Conservation (phyloP, 306 rosid species). For the Rosa multiflora region DNA sequence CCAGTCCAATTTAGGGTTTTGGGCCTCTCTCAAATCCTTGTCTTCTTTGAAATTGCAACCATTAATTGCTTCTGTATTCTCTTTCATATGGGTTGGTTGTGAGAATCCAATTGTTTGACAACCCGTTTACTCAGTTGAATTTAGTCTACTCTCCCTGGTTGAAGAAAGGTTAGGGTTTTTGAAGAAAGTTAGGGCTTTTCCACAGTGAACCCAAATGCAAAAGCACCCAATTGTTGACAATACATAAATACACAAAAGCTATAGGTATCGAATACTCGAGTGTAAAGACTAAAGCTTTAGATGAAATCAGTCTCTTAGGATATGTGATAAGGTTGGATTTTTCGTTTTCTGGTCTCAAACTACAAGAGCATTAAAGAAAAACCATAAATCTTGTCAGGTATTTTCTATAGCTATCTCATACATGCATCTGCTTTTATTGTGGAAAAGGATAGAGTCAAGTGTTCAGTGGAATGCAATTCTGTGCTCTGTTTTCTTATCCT, state of each 20-base stretch:
- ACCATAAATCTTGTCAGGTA: not conserved
- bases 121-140: too few species aligned
- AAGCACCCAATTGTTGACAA: not conserved
- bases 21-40: not conserved
- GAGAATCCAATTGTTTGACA: not conserved
- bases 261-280: too few species aligned
- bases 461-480: not conserved
- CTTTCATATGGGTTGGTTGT: too few species aligned
- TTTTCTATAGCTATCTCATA: not conserved
- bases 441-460: not conserved
- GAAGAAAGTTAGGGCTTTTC: not conserved
- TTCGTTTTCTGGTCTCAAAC: not conserved
- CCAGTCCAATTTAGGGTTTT: conserved; percentile 6
- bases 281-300: too few species aligned
- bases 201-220: not conserved
- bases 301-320: not conserved
- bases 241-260: not conserved
- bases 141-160: not conserved
- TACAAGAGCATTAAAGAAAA: not conserved
- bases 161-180: not conserved
- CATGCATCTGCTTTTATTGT: not conserved
- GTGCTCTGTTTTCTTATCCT: not conserved
- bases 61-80: too few species aligned
- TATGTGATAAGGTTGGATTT: not conserved
- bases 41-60: not conserved